phyloP scores from a whole-genome alignment of 2,329 filamentous ascomycete species.

The Penicillium sp. region DNA sequence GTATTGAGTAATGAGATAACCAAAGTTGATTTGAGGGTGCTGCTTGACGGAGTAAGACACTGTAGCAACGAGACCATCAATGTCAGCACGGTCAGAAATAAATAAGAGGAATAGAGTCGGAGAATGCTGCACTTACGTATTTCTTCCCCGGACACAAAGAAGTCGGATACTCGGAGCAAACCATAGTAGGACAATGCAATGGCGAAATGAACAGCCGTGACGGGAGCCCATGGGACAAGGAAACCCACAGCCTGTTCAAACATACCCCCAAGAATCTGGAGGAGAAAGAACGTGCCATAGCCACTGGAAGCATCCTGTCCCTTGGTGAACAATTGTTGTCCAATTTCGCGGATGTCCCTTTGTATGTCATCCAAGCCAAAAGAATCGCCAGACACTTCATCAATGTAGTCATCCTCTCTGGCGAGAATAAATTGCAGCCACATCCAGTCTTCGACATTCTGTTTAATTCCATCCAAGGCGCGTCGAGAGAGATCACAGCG shows the following conservation, averaged over 20 bases:
- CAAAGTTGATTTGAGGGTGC: slow-evolving; percentile 82
- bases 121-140: slow-evolving; percentile 45
- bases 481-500: slow-evolving; percentile 58
- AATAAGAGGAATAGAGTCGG: no score
- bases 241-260: slow-evolving; percentile 92
- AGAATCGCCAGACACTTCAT: slow-evolving; percentile 57
- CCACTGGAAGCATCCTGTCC: slow-evolving; percentile 69
- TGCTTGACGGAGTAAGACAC: slow-evolving; percentile 51
- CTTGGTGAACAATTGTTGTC: slow-evolving; percentile 83
- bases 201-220: slow-evolving; percentile 91
- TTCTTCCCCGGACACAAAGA: slow-evolving; percentile 66
- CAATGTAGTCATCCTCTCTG: slow-evolving; percentile 55
- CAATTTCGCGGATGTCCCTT: slow-evolving; percentile 77
- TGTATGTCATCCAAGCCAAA: slow-evolving; percentile 65
- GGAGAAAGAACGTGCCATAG: slow-evolving; percentile 87
- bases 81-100: no score
- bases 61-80: slow-evolving; percentile 22
- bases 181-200: slow-evolving; percentile 86
- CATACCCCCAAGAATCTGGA: slow-evolving; percentile 83
- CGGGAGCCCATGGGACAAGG: slow-evolving; percentile 83
- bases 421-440: slow-evolving; percentile 62
- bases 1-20: slow-evolving; percentile 87
- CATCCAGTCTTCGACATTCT: slow-evolving; percentile 60
- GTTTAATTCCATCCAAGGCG: slow-evolving; percentile 53
- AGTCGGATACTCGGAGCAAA: slow-evolving; percentile 78